Evolutionary conservation across 257 asterid species (phyloP), one percentile per base, ranked within the genome.

Genomic region (Phtheirospermum japonicum): DNA sequence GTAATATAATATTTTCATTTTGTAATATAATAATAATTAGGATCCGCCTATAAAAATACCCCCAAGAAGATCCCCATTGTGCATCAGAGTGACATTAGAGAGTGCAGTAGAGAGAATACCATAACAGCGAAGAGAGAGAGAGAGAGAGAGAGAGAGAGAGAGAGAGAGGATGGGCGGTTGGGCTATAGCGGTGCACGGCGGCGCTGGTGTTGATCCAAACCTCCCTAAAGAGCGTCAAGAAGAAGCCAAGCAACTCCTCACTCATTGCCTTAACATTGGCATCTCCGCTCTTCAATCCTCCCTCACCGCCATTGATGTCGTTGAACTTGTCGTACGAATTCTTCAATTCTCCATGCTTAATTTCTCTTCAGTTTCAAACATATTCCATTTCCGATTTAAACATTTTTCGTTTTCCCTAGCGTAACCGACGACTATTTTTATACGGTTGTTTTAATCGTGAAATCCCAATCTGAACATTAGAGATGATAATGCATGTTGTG

Each of bases 111-210:
- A 23, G 28, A 23, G 28, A 23, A 3, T 1, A 23, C 1, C 28
- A 23, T 23, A 23, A 23, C 28, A 23, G 28, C 3, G 54, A n/a
- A 19, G 14, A 16, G 31, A 39, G 2, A 39, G 16, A 12, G 6
- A 4, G 3, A 0, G 2, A 37, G 14, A 51, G 7, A 51, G 12
- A 33, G 37, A 12, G 46, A 30, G 52, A 18, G 40, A 50, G 62
- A 71, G 62, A 63, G 71, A 43, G 69, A 13, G 65, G 26, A 89
- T 89, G 96, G 96, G 95, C 45, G 95, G 97, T 51, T 92, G 97
- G 97, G 99, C 99, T 18, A 89, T 92, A 33, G 99, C 90, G 56
- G 99, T 89, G 81, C 99, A 92, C 83, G 99, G 97, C 66, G 99
- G 99, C 83, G 99, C 99, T 43, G 99, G 99, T 31, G 97, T 92